Conservation (phyloP, 2,329 filamentous ascomycete genomes). For the Lasiodiplodia theobromae region DNA sequence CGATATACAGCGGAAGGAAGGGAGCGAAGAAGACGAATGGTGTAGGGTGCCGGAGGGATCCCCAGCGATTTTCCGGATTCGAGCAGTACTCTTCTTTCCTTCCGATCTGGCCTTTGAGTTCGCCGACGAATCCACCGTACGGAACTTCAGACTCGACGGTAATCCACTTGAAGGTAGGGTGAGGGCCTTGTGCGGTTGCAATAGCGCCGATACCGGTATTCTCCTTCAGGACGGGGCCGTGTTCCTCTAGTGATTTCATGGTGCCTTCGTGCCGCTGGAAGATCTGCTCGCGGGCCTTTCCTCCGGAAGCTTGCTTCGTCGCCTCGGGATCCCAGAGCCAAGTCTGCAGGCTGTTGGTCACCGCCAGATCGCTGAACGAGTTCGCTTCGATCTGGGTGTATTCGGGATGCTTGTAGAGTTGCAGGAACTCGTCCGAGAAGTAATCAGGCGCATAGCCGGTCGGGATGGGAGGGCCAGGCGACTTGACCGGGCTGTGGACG, state of each 20-base stretch:
- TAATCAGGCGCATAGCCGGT: conserved; percentile 70
- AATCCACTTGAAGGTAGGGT: conserved; percentile 75
- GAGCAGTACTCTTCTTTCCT: conserved; percentile 56
- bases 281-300: conserved; percentile 68
- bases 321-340: conserved; percentile 81
- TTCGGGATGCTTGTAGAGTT: conserved; percentile 71
- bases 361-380: conserved; percentile 75
- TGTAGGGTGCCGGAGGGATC: conserved; percentile 56
- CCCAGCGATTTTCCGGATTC: conserved; percentile 56
- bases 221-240: conserved; percentile 59
- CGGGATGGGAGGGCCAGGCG: conserved; percentile 67
- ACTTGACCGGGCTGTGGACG: conserved; percentile 70
- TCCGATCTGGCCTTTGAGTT: conserved; percentile 70
- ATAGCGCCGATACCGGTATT: conserved; percentile 61
- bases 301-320: conserved; percentile 72
- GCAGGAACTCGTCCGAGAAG: conserved; percentile 78
- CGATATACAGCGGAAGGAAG: conserved; percentile 87
- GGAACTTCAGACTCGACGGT: conserved; percentile 61
- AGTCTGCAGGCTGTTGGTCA: conserved; percentile 75
- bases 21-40: conserved; percentile 75
- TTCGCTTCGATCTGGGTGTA: conserved; percentile 70
- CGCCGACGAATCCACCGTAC: conserved; percentile 64
- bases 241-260: conserved; percentile 61
- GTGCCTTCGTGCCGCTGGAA: conserved; percentile 68
- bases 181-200: conserved; percentile 59